Base-by-base conservation (phyloP, 768 basidiomycete species). In the Cantharellus cinnabarinus region DNA sequence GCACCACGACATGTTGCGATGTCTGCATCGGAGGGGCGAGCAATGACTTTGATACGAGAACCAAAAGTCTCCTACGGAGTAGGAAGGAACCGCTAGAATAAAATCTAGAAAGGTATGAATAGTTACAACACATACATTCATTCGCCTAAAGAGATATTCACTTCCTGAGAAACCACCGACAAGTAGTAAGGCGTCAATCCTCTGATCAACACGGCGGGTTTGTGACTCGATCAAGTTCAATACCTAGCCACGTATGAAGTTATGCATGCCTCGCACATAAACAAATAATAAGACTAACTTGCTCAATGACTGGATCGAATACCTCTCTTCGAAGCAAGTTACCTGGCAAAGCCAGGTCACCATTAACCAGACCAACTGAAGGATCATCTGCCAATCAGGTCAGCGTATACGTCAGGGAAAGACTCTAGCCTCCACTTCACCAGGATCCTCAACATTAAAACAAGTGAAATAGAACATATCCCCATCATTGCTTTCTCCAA, bases 121-220 rank as follows among this genome's bases (percentile, higher is more conserved):
- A 29, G 20, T 29, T 29, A 29, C 20, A 29, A 4, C 15, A 72
- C 77, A 61, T 58, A 82, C 85, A 75, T 88, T 77, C 44, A 90
- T 82, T 62, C 79, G 77, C 66, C 79, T 75, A 71, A 85, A 88
- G 63, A 90, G 73, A 69, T 93, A 90, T 67, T 87, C 82, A 68
- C 84, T 84, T 4, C 82, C 85, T 29, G 70, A 83, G 69, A 93
- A 93, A 58, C 89, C 89, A 70, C 89, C 89, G 67, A 93, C 88
- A 65, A 91, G 79, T 64, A 93, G 78, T 57, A 93, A 71, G 4
- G 88, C 89, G 74, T 90, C 80, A 67, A 90, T 79, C 52, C 73
- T 73, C 66, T 85, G 82, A 66, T 83, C 77, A 57, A 83, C 74
- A 67, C 75, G 78, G 62, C 71, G 71, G 56, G 79, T 72, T 70